Evolutionary conservation across 768 basidiomycete species (phyloP).

Genomic region (Lactarius sanguifluus): DNA sequence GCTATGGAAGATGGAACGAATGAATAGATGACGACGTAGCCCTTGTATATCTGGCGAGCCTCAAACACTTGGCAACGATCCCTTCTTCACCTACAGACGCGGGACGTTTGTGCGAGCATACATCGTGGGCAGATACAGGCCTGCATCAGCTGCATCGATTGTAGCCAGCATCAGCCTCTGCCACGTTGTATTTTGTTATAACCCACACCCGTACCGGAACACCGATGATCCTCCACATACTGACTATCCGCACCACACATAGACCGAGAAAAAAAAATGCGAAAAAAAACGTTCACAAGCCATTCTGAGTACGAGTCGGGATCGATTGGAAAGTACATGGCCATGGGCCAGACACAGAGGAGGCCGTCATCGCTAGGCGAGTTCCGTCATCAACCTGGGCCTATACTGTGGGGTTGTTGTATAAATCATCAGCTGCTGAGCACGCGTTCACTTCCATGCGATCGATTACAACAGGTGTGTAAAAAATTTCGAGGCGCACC

Average conservation of each 20-base stretch:
- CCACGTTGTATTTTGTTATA: neutral
- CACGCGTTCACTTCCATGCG: neutral
- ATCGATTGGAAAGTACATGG: neutral
- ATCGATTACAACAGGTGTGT: neutral
- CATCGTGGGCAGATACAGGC: neutral
- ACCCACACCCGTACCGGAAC: neutral
- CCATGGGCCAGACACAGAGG: neutral
- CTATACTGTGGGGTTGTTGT: neutral
- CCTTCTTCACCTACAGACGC: neutral
- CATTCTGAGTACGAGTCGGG: neutral
- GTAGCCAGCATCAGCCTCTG: neutral
- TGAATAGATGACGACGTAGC: neutral
- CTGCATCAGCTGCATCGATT: neutral
- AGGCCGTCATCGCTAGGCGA: neutral
- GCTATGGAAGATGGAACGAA: too few species aligned
- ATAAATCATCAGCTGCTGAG: neutral
- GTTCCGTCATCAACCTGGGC: neutral
- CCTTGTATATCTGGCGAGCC: neutral
- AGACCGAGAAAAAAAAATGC: neutral
- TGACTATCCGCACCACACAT: neutral
- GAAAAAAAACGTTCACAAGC: neutral
- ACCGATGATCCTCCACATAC: neutral
- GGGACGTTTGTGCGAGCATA: neutral
- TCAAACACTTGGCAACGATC: neutral
- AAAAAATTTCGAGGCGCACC: neutral